phyloP scores from a whole-genome alignment of 2,329 filamentous ascomycete species.

The Raffaelea deltoideospora region DNA sequence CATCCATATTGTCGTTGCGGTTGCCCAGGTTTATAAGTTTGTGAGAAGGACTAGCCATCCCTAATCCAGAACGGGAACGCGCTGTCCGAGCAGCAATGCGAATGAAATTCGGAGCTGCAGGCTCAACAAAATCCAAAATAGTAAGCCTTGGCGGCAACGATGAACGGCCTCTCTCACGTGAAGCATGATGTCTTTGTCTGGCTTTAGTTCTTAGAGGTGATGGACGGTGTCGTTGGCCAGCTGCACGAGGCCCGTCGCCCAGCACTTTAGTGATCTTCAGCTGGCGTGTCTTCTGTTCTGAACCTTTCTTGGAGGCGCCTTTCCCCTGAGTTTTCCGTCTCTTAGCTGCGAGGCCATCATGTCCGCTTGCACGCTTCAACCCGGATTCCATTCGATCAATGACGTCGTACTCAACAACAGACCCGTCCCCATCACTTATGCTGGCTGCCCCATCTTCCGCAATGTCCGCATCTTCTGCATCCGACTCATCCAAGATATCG shows the following conservation, averaged over 20 bases:
- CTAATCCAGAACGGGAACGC: constrained; percentile 28
- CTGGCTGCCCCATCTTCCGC: neutral
- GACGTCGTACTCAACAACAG: constrained; percentile 32
- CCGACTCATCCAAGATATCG: constrained; percentile 20
- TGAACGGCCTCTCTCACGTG: too few species aligned
- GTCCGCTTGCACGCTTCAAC: constrained; percentile 24
- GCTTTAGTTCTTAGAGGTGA: neutral
- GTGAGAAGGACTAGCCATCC: constrained; percentile 35
- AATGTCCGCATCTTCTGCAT: constrained; percentile 5
- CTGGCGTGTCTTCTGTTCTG: constrained; percentile 14
- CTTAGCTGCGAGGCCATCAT: constrained; percentile 12
- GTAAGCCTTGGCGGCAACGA: constrained; percentile 35
- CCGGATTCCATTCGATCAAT: constrained; percentile 35
- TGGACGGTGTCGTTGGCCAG: constrained; percentile 16
- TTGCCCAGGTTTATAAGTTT: constrained; percentile 48
- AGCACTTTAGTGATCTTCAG: constrained; percentile 17
- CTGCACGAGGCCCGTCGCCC: constrained; percentile 20
- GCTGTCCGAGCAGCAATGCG: constrained; percentile 46
- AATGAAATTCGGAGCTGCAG: constrained; percentile 39
- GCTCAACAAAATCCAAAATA: constrained; percentile 44
- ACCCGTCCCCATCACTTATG: constrained; percentile 25
- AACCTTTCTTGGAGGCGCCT: constrained; percentile 15
- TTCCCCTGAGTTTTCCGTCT: constrained; percentile 16
- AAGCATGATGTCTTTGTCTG: too few species aligned
- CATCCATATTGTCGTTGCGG: constrained; percentile 45